A percentile compares a stretch with the other conserved stretches of the same genome.
phyloP scores from a whole-genome alignment of 2,329 filamentous ascomycete species.

The Fonsecaea nubica region DNA sequence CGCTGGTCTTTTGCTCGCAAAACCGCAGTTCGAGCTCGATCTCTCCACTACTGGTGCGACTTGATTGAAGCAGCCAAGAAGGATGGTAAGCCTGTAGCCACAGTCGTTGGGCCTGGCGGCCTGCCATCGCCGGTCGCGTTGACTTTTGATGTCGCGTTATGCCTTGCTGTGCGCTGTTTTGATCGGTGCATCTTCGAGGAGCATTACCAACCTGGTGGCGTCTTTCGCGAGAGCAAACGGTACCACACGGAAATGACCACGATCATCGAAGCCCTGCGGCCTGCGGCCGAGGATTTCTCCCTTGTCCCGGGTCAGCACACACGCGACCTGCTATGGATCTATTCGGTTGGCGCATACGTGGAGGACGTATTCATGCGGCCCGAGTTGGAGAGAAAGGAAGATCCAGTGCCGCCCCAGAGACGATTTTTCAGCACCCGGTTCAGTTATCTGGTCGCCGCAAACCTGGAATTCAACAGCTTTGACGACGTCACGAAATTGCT shows the following conservation, averaged over 20 bases:
- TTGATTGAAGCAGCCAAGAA: constrained; percentile 5
- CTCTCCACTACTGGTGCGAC: constrained; percentile 17
- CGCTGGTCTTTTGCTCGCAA: constrained; percentile 20
- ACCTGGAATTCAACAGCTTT: constrained; percentile 14
- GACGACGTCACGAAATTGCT: constrained; percentile 13
- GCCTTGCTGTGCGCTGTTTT: constrained; percentile 11
- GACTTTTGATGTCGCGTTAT: constrained; percentile 10
- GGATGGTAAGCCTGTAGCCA: not conserved
- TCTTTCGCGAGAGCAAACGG: constrained; percentile 11
- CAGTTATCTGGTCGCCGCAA: constrained; percentile 9
- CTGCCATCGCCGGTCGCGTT: not conserved
- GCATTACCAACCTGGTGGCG: constrained; percentile 13
- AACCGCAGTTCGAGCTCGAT: constrained; percentile 2
- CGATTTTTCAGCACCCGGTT: constrained; percentile 15
- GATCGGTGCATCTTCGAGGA: constrained; percentile 20
- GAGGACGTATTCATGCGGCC: constrained; percentile 16
- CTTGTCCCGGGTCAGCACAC: not conserved
- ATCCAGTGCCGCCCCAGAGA: not conserved
- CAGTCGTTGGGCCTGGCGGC: not conserved
- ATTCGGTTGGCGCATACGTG: constrained; percentile 8
- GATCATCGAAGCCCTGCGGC: constrained; percentile 10
- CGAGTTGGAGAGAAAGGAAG: constrained; percentile 1
- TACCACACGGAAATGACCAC: constrained; percentile 14
- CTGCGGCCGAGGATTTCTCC: constrained; percentile 9
- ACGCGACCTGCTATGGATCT: constrained; percentile 16